Conservation (phyloP, 345 rosid species). For the Kandelia obovata region DNA sequence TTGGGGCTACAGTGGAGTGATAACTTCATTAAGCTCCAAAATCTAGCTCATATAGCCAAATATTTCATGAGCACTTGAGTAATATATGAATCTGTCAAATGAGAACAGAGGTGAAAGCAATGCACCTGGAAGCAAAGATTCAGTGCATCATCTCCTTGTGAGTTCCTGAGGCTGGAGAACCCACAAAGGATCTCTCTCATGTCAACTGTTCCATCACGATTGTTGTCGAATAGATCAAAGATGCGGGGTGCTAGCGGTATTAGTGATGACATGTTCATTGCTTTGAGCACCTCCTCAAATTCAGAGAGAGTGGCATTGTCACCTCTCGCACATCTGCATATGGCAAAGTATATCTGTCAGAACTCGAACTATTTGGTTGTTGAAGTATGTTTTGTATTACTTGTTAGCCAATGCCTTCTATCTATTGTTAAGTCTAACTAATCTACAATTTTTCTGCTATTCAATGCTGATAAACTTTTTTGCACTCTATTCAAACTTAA, state of each 20-base stretch:
- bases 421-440: no score
- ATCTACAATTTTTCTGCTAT: no score
- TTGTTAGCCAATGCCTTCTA: no score
- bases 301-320: conserved; percentile 59
- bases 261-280: conserved; percentile 58
- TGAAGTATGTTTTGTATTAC: no score
- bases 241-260: conserved; percentile 58
- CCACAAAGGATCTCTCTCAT: conserved; percentile 69
- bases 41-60: neutral
- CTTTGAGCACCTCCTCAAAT: conserved; percentile 60
- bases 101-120: neutral
- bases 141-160: conserved; percentile 62
- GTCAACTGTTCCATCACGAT: conserved; percentile 60
- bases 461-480: neutral
- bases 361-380: neutral
- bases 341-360: neutral
- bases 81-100: no score
- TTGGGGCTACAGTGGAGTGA: no score
- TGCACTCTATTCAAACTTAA: neutral
- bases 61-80: neutral
- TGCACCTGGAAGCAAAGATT: conserved; percentile 58
- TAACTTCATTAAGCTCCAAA: neutral
- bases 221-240: conserved; percentile 57
- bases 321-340: conserved; percentile 53
- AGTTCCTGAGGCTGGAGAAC: conserved; percentile 60